Base-by-base conservation (phyloP, 2,329 filamentous ascomycete species). In the Canariomyces notabilis region DNA sequence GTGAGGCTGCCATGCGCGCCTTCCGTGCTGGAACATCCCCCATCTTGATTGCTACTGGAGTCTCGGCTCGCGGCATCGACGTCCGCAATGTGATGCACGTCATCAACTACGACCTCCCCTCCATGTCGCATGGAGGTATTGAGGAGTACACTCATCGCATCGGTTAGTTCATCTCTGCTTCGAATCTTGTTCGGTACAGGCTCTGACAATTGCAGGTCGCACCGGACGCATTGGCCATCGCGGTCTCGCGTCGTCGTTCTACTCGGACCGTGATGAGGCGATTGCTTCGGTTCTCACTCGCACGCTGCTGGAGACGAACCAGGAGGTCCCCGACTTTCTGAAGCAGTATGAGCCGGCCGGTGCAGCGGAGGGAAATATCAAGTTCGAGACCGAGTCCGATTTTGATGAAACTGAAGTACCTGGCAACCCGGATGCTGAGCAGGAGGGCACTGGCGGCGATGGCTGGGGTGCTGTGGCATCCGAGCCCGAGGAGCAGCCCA, bases 91-190 rank as follows among this genome's bases (percentile, higher is more conserved):
- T 97, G 5, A 81, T 83, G 71, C 89, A 95, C 54, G 86, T 98
- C 50, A 84, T 98, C 75, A 97, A 98, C 68, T 97, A 83, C 57
- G 90, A 97, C 51, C 72, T 97, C 2, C 91, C 91, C 0, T 81
- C 75, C 5, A 68, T 74, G 35, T 72, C 80, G 1, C 77, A 91
- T 57, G 89, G 89, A n/a, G 91, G 90, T 2, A 95, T 96, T 46
- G 82, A 87, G 39, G 93, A 97, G 64, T 98, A 97, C 58, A 82
- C 86, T 20, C 93, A 98, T 62, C 88, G 93, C 11, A 97, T 97
- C 62, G 93, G 86, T 88, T 79, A 67, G 75, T 61, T 19, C 6
- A 20, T 21, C 15, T 15, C 23, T 8, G 8, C 18, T 36, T 6
- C 20, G 12, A 7, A 21, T 20, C 21, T 48, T 11, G 3, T 12